phyloP scores from a whole-genome alignment of 768 basidiomycete genomes.

The Kwoniella newhampshirensis region DNA sequence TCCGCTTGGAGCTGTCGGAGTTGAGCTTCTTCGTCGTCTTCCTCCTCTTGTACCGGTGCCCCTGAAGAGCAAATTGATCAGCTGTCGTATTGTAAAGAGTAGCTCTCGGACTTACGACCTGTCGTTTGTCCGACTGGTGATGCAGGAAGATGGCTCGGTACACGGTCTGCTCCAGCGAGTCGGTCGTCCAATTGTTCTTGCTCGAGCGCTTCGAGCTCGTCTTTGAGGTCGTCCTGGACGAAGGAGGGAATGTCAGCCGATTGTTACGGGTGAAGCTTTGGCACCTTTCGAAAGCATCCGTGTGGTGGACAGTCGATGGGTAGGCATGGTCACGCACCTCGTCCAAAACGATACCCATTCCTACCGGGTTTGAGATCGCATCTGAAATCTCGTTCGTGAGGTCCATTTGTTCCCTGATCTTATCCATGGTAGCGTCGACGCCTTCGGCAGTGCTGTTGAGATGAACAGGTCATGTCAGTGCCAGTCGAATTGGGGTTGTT shows the following conservation, averaged over 20 bases:
- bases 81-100: not conserved
- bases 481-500: not conserved
- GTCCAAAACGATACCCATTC: constrained; percentile 63
- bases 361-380: constrained; percentile 72
- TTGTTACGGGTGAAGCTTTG: not conserved
- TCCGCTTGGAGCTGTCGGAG: constrained; percentile 81
- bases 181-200: constrained; percentile 82
- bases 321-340: constrained; percentile 61
- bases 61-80: constrained; percentile 17
- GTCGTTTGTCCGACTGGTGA: constrained; percentile 34
- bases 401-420: constrained; percentile 84
- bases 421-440: constrained; percentile 85
- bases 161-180: constrained; percentile 81
- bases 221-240: constrained; percentile 70
- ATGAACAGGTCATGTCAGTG: not conserved
- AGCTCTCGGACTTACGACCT: constrained; percentile 9
- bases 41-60: constrained; percentile 58
- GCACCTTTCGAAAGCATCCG: not conserved
- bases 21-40: constrained; percentile 90
- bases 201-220: constrained; percentile 81
- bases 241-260: constrained; percentile 7
- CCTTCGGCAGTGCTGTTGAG: constrained; percentile 72
- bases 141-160: constrained; percentile 75
- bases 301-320: not conserved
- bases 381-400: constrained; percentile 90